Base-by-base conservation (phyloP, 495 filamentous ascomycete species). In the Rostrohypoxylon terebratum region DNA sequence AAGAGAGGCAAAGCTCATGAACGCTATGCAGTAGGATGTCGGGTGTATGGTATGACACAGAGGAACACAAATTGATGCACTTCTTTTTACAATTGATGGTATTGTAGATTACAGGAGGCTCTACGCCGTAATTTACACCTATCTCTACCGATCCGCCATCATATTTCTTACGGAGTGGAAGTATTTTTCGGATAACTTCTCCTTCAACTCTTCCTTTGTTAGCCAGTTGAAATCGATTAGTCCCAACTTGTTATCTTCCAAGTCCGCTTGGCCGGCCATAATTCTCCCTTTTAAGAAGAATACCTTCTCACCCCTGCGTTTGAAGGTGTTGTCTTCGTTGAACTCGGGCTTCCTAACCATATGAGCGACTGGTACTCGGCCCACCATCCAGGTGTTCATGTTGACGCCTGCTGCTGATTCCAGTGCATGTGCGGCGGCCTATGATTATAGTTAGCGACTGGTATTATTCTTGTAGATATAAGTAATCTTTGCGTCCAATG, bases 301-400 rank as follows among this genome's bases (percentile, higher is more conserved):
- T 18, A 89, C 87, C 86, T 97, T 98, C 75, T 91, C 89, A 66
- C 93, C 92, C 36, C 64, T 69, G 51, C 71, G 61, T 16, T 78
- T 73, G 21, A 81, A 65, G n/a, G 76, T 63, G n/a, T 66, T 68
- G 60, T 78, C 74, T 21, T 83, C 78, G 44, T 76, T 76, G 42
- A 81, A 68, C 42, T 68, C 75, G 70, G 78, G 86, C 77, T 78
- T 81, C 58, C 75, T 84, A 59, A 90, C 81, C 78, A 91, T 79
- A 81, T 98, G 93, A 9, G 94, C 94, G 53, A 97, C 87, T 14
- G 96, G 96, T 70, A 91, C 92, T 74, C 91, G 93, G 66, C 95
- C 96, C 66, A 98, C 92, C 73, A 98, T 87, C 94, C 96, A 99
- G 65, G 94, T 98, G 84, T 98, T 98, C 95, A 99, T 98, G 86